Conservation (phyloP, 345 rosid species). For the Eucalyptus regnans region DNA sequence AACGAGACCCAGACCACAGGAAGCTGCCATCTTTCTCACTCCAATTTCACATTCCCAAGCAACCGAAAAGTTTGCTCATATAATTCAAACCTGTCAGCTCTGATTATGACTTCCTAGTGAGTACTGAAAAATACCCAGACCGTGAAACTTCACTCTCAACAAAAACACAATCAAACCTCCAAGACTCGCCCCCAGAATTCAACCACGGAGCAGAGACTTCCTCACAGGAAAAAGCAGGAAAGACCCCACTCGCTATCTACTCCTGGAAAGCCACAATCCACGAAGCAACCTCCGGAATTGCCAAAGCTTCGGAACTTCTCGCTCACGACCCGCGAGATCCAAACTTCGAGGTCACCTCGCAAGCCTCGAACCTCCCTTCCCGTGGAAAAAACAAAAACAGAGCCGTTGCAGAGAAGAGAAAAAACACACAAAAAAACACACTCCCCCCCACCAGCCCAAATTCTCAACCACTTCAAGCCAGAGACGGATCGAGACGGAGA, state of each 20-base stretch:
- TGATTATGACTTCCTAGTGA: neutral
- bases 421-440: neutral
- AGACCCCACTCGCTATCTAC: neutral
- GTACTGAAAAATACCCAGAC: neutral
- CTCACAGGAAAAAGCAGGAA: neutral
- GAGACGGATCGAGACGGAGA: neutral
- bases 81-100: neutral
- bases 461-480: neutral
- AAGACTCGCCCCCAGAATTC: neutral
- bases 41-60: conserved; percentile 29
- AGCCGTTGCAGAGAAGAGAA: neutral
- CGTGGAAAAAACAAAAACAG: neutral
- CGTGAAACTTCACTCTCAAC: neutral
- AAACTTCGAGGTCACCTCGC: neutral
- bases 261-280: neutral
- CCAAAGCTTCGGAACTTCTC: neutral
- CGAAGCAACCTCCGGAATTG: neutral
- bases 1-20: conserved; percentile 63
- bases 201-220: neutral
- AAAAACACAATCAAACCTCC: neutral
- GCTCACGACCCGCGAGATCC: neutral
- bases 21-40: conserved; percentile 39
- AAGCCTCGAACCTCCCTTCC: neutral
- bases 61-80: neutral
- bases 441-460: neutral